A percentile compares a stretch with the other conserved stretches of the same genome.
phyloP scores from a whole-genome alignment of 768 basidiomycete genomes.

The Tylopilus sp. region DNA sequence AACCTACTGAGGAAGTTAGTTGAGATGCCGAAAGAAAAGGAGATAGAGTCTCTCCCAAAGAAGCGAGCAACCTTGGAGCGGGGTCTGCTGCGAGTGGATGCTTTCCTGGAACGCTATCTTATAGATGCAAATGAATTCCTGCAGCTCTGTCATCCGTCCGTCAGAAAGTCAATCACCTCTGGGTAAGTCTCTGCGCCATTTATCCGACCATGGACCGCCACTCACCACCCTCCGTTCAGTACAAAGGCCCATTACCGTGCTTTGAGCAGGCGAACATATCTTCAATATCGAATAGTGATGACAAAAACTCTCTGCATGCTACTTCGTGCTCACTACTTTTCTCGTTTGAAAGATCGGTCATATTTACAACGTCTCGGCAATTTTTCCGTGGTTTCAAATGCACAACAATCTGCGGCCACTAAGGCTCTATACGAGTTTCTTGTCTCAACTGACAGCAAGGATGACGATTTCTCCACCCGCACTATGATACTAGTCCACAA shows the following conservation, averaged over 20 bases:
- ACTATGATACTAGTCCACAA: no score
- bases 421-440: no score
- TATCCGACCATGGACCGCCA: not conserved
- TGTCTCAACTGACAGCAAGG: no score
- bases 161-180: not conserved
- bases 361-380: not conserved
- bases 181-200: not conserved
- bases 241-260: not conserved
- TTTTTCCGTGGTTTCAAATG: not conserved
- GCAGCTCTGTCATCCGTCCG: not conserved
- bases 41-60: not conserved
- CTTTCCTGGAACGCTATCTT: not conserved
- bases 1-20: not conserved
- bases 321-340: not conserved
- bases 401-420: no score
- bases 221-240: not conserved
- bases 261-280: not conserved
- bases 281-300: not conserved
- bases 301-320: not conserved
- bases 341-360: not conserved
- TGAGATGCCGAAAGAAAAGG: not conserved
- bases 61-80: not conserved
- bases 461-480: no score
- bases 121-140: not conserved
- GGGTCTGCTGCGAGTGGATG: not conserved